A percentile compares a stretch with the other conserved stretches of the same genome.
These are phyloP conservation scores for Cornus suecica DNA, from an alignment of 148 eudicot species.

Conservation along the genomic window DNA sequence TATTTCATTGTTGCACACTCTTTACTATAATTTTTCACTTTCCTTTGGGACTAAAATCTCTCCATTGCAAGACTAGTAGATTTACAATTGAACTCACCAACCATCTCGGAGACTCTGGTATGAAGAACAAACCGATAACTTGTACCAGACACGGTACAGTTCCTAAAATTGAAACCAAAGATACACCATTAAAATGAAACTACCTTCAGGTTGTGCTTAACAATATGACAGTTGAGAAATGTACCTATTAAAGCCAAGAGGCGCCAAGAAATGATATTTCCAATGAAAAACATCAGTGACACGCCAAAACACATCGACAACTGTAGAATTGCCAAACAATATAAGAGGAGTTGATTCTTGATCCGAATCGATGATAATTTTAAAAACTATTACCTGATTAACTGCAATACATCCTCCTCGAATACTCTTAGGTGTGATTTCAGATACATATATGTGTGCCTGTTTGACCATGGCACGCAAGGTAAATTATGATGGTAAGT, in stretches of 20 bases:
- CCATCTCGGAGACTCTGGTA: conserved; percentile 21
- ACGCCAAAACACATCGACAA: conserved; percentile 24
- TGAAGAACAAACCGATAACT: conserved; percentile 4
- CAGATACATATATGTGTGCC: conserved; percentile 50
- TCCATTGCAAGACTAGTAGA: not conserved
- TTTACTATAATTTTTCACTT: too few species aligned
- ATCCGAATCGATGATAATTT: not conserved
- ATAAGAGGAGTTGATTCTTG: not conserved
- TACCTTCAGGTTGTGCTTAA: not conserved
- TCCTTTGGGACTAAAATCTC: not conserved
- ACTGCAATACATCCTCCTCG: conserved; percentile 41
- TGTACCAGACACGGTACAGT: conserved; percentile 6
- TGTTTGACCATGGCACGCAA: conserved; percentile 17
- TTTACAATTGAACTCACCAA: conserved; percentile 6
- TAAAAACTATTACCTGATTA: conserved; percentile 15
- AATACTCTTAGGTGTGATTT: conserved; percentile 51
- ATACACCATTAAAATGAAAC: not conserved
- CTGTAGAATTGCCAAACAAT: conserved; percentile 18
- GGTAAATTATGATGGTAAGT: not conserved
- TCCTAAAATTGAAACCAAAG: not conserved
- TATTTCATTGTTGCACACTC: too few species aligned
- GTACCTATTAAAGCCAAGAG: conserved; percentile 34
- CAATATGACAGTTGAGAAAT: not conserved
- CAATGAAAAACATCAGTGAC: conserved; percentile 31
- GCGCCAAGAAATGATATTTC: conserved; percentile 40